Evolutionary conservation across 2,329 filamentous ascomycete genomes (phyloP), one percentile per base, ranked within the genome.

Genomic region (Apiospora marii): DNA sequence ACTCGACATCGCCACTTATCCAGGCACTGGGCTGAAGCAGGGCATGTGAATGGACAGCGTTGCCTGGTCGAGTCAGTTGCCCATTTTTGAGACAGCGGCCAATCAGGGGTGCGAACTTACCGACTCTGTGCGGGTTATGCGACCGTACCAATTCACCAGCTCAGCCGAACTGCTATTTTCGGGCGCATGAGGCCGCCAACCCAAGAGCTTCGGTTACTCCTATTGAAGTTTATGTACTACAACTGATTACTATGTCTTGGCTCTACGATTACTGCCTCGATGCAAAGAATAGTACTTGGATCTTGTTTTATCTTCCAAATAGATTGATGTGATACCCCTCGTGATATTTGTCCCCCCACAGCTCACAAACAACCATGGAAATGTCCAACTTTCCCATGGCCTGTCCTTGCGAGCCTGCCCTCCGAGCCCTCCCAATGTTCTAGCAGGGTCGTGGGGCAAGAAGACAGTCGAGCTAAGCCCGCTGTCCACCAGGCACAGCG

Each of bases 21-120:
- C 58, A 64, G 58, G 58, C 34, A 41, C 34, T 64, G 58, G 58
- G 34, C 58, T 64, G 58, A 37, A 41, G 58, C 58, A 64, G 30
- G 58, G 34, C 58, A 5, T 64, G 58, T 64, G 58, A 64, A 41
- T 64, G 58, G 58, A 64, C 58, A 64, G 34, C 58, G 58, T 10
- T 64, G 19, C 58, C 34, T 41, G 58, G 34, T 41, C 58, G 58
- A 64, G 58, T 64, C 58, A 64, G 58, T 64, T 41, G 30, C 12
- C 19, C 58, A 41, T 4, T 34, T n/a, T 41, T 41, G 34, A 64
- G 34, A 64, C 58, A 22, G n/a, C 3, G 58, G 58, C 58, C 58
- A 41, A 64, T 64, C 30, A 41, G 58, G 58, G 34, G 30, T 34
- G 53, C 30, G 16, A 37, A 37, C 30, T 1, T 34, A 16, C 53